These are phyloP conservation scores for Cyclotella choctawhatcheeana DNA, from an alignment of 108 stramenopile species.

Conservation along the genomic window DNA sequence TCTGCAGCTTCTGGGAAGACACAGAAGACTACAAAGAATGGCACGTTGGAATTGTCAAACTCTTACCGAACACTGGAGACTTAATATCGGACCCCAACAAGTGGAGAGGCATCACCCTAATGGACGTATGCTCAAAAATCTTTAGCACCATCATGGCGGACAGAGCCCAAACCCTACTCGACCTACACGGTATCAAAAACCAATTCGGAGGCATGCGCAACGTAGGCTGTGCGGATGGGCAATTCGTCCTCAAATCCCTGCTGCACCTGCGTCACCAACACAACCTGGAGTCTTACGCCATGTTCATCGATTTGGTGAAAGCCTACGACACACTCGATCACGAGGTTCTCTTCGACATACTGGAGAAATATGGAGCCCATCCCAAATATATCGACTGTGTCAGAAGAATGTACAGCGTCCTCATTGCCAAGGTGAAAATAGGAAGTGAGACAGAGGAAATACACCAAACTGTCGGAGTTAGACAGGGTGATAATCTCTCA, in stretches of 20 bases:
- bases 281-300: conserved; percentile 1
- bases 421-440: not conserved
- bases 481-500: conserved; percentile 14
- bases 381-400: not conserved
- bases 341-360: not conserved
- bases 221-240: conserved; percentile 12
- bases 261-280: conserved; percentile 7
- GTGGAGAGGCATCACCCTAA: conserved; percentile 11
- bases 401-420: conserved; percentile 8
- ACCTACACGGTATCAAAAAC: not conserved
- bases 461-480: not conserved
- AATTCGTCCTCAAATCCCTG: conserved; percentile 14
- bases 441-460: not conserved
- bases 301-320: conserved; percentile 27
- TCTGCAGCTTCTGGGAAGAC: not conserved
- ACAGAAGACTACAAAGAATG: conserved; percentile 5
- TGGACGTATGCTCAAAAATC: conserved; percentile 16
- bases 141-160: not conserved
- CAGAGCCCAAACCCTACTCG: not conserved
- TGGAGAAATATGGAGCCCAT: conserved; percentile 22
- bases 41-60: not conserved
- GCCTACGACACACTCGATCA: conserved; percentile 34
- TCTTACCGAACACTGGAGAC: conserved; percentile 3
- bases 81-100: conserved; percentile 8
- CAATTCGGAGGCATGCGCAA: conserved; percentile 20